Evolutionary conservation across 495 filamentous ascomycete species (phyloP).

Genomic region (Penicillium paxilli): DNA sequence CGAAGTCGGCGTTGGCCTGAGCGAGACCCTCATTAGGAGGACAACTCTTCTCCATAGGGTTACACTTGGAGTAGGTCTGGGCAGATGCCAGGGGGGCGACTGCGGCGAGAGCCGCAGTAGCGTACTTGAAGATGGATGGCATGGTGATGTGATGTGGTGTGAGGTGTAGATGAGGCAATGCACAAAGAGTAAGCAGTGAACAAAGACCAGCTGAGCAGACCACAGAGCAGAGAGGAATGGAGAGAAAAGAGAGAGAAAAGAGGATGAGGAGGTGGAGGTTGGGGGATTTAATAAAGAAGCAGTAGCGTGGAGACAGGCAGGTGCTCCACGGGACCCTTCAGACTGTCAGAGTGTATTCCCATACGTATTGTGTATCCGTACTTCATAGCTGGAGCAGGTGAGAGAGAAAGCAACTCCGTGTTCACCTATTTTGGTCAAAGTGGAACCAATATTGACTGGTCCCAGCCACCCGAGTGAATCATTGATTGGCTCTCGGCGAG

Average conservation of each 20-base stretch:
- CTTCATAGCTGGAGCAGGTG: no score
- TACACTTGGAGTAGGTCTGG: conserved; percentile 49
- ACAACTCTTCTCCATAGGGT: conserved; percentile 37
- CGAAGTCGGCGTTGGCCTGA: conserved; percentile 10
- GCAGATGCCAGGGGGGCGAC: conserved; percentile 38
- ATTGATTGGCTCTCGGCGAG: conserved; percentile 12
- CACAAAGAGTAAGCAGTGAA: background rate
- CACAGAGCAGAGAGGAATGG: background rate
- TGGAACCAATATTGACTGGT: background rate
- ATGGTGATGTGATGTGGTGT: no score
- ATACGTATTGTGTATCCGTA: no score
- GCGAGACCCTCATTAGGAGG: conserved; percentile 13
- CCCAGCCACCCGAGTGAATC: background rate
- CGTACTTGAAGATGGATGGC: conserved; percentile 35
- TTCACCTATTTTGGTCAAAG: background rate
- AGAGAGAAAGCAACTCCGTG: background rate
- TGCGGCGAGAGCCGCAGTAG: conserved; percentile 35
- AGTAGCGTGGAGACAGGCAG: background rate
- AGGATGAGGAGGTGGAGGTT: background rate
- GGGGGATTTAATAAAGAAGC: background rate
- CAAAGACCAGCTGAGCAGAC: background rate
- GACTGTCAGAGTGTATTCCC: no score
- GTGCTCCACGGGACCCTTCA: background rate
- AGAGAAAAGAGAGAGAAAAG: background rate
- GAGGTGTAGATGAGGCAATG: no score